Percentiles rank a stretch among this genome's conserved stretches.
Conservation (phyloP, 306 rosid species). For the Inga laurina region DNA sequence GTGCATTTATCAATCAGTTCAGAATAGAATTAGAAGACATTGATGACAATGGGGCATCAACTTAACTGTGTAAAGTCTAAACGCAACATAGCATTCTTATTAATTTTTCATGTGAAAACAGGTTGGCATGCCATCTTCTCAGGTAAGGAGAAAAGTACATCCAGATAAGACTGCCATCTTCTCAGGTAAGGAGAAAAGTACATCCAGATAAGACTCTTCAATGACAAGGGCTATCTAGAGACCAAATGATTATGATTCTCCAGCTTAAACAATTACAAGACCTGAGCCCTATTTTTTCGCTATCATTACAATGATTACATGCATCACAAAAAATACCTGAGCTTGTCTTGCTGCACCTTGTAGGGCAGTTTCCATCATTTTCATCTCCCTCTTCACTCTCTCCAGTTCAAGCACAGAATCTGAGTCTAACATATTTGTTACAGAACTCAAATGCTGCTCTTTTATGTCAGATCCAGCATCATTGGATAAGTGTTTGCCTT, state of each 20-base stretch:
- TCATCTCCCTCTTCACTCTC: constrained; percentile 76
- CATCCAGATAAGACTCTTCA: constrained; percentile 17
- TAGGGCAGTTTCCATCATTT: constrained; percentile 95
- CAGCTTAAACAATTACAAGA: not conserved
- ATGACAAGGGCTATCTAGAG: constrained; percentile 11
- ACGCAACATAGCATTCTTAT: not conserved
- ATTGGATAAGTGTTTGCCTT: constrained; percentile 38
- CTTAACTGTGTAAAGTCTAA: constrained; percentile 1
- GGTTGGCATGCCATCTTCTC: not conserved
- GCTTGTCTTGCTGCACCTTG: constrained; percentile 99
- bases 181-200: constrained; percentile 22
- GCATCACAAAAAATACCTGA: constrained; percentile 63
- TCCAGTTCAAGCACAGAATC: constrained; percentile 64
- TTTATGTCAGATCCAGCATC: constrained; percentile 44
- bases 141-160: not conserved
- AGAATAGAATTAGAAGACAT: constrained; percentile 14
- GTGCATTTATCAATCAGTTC: not conserved
- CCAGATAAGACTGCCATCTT: too few species aligned
- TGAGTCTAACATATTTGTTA: constrained; percentile 41
- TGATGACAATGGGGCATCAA: constrained; percentile 19
- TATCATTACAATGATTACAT: not conserved
- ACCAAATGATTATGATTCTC: constrained; percentile 19
- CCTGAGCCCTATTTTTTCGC: constrained; percentile 10
- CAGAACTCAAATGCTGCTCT: constrained; percentile 53
- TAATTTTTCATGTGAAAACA: not conserved